Evolutionary conservation across 2,329 filamentous ascomycete species (phyloP).

Genomic region (Trichoderma aggressivum): DNA sequence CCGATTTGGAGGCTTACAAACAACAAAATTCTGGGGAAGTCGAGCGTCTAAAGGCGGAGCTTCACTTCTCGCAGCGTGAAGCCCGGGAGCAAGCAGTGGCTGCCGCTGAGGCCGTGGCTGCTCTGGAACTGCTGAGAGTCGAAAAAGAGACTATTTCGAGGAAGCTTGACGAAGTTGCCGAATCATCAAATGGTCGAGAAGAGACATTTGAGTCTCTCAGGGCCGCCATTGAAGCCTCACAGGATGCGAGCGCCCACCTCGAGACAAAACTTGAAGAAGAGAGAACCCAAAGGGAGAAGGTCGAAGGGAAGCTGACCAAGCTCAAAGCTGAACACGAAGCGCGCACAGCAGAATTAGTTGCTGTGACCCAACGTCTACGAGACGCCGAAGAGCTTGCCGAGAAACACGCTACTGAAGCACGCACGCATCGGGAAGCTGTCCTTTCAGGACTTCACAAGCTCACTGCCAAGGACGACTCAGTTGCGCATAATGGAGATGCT

Average conservation of each 20-base stretch:
- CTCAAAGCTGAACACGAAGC: slow-evolving; percentile 82
- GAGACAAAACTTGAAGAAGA: slow-evolving; percentile 85
- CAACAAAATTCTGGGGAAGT: slow-evolving; percentile 81
- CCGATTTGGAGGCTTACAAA: slow-evolving; percentile 78
- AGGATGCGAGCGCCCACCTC: slow-evolving; percentile 70
- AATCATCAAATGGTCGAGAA: slow-evolving; percentile 66
- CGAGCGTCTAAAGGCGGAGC: slow-evolving; percentile 78
- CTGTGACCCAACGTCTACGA: slow-evolving; percentile 67
- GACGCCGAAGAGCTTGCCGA: slow-evolving; percentile 88
- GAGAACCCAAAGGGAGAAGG: slow-evolving; percentile 66
- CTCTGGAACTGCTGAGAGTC: slow-evolving; percentile 72
- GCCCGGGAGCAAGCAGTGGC: slow-evolving; percentile 78
- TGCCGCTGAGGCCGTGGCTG: slow-evolving; percentile 71
- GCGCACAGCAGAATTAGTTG: slow-evolving; percentile 72
- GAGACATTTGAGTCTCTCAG: slow-evolving; percentile 71
- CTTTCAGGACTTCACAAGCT: slow-evolving; percentile 79
- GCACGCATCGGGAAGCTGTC: slow-evolving; percentile 78
- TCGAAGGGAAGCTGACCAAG: slow-evolving; percentile 72
- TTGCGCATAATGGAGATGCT: slow-evolving; percentile 48
- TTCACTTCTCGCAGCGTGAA: slow-evolving; percentile 75
- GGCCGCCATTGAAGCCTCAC: slow-evolving; percentile 73
- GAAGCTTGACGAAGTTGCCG: slow-evolving; percentile 64
- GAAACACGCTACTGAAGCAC: slow-evolving; percentile 81
- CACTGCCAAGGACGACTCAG: slow-evolving; percentile 49
- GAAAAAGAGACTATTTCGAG: slow-evolving; percentile 76